Base-by-base conservation (phyloP, 495 filamentous ascomycete genomes). In the Podospora bellae-mahoneyi region DNA sequence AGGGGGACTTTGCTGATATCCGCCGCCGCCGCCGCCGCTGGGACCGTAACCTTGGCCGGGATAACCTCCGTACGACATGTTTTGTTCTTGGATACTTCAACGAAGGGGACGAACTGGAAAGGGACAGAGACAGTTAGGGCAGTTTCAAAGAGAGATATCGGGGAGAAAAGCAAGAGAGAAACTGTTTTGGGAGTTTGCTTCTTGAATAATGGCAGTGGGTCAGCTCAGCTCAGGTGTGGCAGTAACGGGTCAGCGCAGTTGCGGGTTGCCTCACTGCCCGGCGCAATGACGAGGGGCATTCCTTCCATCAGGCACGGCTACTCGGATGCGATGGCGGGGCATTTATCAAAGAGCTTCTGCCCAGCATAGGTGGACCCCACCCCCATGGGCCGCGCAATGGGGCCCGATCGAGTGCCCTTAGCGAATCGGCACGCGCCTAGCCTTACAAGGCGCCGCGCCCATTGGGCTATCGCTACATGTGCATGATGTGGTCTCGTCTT, bases 41-140 rank as follows among this genome's bases (percentile, higher is more conserved):
- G 71, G 74, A 57, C 72, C 67, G 71, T 76, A 72, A 44, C 75
- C 75, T 71, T 77, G 75, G 16, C 75, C 75, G 39, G 75, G 76
- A 53, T 78, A 78, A 18, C 61, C 61, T 28, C 61, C 75, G 76
- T 72, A 73, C 23, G 72, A 74, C 73, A 75, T 73, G 26, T 61
- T 19, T 6, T 63, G 39, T 48, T 48, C 30, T 48, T 48, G 15
- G 30, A 28, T 5, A 16, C 5, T 62, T 62, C 32, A 16, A 20
- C 19, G 55, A 20, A 5, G n/a, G 15, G 39, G 6, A 10, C 39
- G 39, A 48, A 58, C 10, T 1, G n/a, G 55, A 58, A 58, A 18
- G 60, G 27, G 23, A 23, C 23, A 23, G 23, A 23, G 23, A 23
- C 23, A 23, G 23, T 23, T 23, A 23, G 23, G 23, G 23, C 23